Percentiles rank a stretch among this genome's conserved stretches.
These are phyloP conservation scores for Globisporangium spiculum DNA, from an alignment of 352 stramenopile species.

Conservation along the genomic window DNA sequence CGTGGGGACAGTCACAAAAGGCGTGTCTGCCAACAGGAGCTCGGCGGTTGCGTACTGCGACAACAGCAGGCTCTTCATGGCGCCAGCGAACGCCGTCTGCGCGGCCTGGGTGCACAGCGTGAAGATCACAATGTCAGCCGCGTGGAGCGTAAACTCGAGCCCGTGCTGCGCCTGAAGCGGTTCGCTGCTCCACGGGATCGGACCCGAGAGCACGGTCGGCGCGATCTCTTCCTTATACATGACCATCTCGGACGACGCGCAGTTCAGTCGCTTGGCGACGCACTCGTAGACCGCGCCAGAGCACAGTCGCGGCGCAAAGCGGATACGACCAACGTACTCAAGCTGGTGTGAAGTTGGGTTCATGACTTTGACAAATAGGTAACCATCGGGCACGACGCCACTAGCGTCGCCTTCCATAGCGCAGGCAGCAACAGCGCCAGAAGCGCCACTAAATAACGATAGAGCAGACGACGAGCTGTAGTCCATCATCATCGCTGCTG, in stretches of 20 bases:
- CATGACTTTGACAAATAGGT: slow-evolving; percentile 71
- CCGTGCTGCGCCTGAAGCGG: slow-evolving; percentile 9
- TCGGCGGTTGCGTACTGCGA: slow-evolving; percentile 41
- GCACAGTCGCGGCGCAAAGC: slow-evolving; percentile 29
- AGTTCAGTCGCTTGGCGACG: slow-evolving; percentile 37
- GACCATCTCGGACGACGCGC: slow-evolving; percentile 40
- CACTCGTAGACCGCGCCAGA: slow-evolving; percentile 44
- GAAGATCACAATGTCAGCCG: slow-evolving; percentile 71
- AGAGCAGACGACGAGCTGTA: not conserved
- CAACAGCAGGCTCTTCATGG: slow-evolving; percentile 33
- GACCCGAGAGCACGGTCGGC: slow-evolving; percentile 47
- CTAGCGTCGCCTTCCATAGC: not conserved
- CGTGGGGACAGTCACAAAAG: slow-evolving; percentile 28
- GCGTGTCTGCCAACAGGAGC: slow-evolving; percentile 25
- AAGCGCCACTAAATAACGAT: not conserved
- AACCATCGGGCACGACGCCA: slow-evolving; percentile 20
- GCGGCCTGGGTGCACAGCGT: slow-evolving; percentile 18
- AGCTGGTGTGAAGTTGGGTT: slow-evolving; percentile 36
- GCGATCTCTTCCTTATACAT: slow-evolving; percentile 81
- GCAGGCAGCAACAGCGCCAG: not conserved
- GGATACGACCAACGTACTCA: slow-evolving; percentile 42
- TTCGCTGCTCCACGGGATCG: slow-evolving; percentile 36
- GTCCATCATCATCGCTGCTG: slow-evolving; percentile 13
- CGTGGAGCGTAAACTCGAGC: slow-evolving; percentile 26
- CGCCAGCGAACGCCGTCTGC: slow-evolving; percentile 23